Percentiles rank a stretch among this genome's conserved stretches.
Evolutionary conservation across 331 rosid genomes (phyloP).

Genomic region (Rosa hybrid): DNA sequence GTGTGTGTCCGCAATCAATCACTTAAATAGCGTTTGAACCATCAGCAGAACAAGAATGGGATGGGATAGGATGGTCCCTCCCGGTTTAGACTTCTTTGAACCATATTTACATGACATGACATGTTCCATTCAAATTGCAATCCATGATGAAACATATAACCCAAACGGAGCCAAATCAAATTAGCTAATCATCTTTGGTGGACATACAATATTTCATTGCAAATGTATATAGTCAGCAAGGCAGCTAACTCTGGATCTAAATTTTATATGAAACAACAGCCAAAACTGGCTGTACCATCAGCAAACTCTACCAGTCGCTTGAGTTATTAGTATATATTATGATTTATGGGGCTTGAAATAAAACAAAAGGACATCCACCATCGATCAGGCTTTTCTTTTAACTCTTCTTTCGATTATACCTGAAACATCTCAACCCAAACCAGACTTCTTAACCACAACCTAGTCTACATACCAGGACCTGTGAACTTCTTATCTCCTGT

Average conservation of each 20-base stretch:
- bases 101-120: neutral
- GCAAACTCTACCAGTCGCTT: neutral
- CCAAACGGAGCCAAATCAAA: neutral
- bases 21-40: neutral
- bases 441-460: neutral
- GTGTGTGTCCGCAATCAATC: neutral
- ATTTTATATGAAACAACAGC: neutral
- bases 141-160: neutral
- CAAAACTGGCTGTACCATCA: neutral
- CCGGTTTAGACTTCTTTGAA: neutral
- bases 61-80: no score
- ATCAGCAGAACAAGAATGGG: no score
- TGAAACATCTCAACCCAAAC: neutral
- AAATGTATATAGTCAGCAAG: neutral
- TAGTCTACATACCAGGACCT: neutral
- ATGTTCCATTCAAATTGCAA: neutral
- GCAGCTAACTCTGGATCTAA: neutral
- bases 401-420: neutral
- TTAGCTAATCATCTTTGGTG: neutral
- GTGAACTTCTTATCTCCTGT: neutral
- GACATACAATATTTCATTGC: neutral
- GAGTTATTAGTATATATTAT: neutral
- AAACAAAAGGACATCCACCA: neutral
- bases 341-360: neutral
- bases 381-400: neutral